Conservation (phyloP, 208 protist species). For the Leishmania guyanensis region DNA sequence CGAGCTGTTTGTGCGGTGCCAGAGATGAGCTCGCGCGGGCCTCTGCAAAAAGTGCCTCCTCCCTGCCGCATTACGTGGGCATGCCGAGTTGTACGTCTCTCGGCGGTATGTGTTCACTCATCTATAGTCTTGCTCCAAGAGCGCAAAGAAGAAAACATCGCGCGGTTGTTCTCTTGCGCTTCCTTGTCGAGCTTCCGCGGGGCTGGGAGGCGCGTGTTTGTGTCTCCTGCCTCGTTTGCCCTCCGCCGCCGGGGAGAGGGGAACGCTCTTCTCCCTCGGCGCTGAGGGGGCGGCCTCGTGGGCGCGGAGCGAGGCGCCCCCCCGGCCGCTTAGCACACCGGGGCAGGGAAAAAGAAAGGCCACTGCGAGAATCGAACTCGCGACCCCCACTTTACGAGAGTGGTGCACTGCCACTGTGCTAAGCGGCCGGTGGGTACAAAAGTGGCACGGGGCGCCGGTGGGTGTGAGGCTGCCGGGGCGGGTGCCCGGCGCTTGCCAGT, state of each 20-base stretch:
- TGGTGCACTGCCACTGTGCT: conserved; percentile 96
- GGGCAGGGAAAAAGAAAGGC: conserved; percentile 55
- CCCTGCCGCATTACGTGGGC: not conserved
- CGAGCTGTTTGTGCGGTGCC: not conserved
- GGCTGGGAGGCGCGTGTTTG: not conserved
- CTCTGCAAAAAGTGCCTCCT: not conserved
- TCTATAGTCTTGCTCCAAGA: not conserved
- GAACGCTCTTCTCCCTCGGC: not conserved
- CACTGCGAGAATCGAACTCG: conserved; percentile 96
- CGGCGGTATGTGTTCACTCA: not conserved
- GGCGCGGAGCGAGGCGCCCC: not conserved
- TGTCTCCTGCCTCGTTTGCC: not conserved
- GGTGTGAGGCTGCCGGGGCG: not conserved
- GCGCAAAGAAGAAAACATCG: not conserved
- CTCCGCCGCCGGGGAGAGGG: not conserved
- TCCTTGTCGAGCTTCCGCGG: not conserved
- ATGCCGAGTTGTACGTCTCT: not conserved
- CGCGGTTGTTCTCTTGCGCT: not conserved
- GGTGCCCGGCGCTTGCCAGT: not conserved
- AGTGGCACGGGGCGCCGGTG: not conserved
- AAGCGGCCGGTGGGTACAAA: conserved; percentile 68
- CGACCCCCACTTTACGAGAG: conserved; percentile 96
- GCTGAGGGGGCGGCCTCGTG: not conserved
- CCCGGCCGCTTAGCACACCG: not conserved
- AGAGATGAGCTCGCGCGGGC: not conserved